Conservation (phyloP, 768 basidiomycete species). For the Trametes cubensis region DNA sequence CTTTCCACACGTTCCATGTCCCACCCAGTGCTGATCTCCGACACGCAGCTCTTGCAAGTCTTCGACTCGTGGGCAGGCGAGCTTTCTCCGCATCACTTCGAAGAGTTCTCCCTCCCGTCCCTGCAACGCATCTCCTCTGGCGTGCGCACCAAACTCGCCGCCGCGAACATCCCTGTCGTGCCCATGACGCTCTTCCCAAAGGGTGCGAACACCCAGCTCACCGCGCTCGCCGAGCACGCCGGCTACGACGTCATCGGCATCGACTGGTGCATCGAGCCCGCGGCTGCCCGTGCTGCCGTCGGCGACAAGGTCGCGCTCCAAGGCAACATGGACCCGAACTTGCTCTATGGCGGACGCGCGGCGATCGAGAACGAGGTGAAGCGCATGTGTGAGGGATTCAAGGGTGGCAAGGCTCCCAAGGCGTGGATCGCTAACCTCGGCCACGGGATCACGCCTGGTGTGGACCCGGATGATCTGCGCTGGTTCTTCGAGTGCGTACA, state of each 20-base stretch:
- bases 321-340: constrained; percentile 90
- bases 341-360: constrained; percentile 82
- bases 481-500: constrained; percentile 93
- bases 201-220: constrained; percentile 80
- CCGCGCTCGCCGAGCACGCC: constrained; percentile 55
- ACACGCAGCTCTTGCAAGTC: constrained; percentile 81
- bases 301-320: constrained; percentile 73
- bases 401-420: constrained; percentile 49
- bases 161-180: constrained; percentile 55
- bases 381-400: constrained; percentile 79
- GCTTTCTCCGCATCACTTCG: constrained; percentile 86
- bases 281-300: constrained; percentile 64
- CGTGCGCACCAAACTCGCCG: constrained; percentile 62
- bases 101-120: constrained; percentile 79
- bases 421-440: constrained; percentile 99
- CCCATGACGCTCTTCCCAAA: constrained; percentile 96
- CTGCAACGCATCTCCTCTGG: constrained; percentile 69
- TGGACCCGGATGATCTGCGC: constrained; percentile 88
- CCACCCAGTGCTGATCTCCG: neutral
- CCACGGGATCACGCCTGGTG: constrained; percentile 95
- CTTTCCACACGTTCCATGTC: too few relatives aligned
- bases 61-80: constrained; percentile 98
- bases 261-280: constrained; percentile 88
- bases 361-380: constrained; percentile 88
- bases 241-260: constrained; percentile 90